Percentiles rank a stretch among this genome's conserved stretches.
Evolutionary conservation across 2,329 filamentous ascomycete genomes (phyloP).

Genomic region (Knoxdaviesia proteae): DNA sequence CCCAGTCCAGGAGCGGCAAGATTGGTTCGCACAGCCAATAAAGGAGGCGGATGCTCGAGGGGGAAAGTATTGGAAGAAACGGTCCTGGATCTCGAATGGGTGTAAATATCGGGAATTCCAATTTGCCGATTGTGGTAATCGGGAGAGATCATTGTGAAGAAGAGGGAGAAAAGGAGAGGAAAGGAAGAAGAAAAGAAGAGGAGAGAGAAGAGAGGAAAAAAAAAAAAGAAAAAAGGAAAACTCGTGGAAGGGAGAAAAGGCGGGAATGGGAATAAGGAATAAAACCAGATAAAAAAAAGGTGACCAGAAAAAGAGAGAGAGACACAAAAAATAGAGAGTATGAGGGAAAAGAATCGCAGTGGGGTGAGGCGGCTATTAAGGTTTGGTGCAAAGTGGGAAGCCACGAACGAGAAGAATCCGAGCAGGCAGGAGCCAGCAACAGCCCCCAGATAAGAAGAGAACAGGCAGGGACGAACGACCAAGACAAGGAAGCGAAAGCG

Average conservation of each 20-base stretch:
- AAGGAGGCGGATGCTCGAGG: slow-evolving; percentile 5
- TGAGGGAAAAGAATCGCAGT: not conserved
- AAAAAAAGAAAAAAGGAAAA: not conserved
- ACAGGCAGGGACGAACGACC: not conserved
- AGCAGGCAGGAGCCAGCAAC: not conserved
- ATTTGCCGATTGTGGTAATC: too few relatives aligned
- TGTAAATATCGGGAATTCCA: slow-evolving; percentile 16
- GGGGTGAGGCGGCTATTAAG: not conserved
- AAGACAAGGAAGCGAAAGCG: not conserved
- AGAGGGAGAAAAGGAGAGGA: not conserved
- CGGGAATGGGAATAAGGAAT: not conserved
- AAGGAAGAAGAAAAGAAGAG: not conserved
- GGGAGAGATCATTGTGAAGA: not conserved
- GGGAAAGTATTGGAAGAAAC: slow-evolving; percentile 33
- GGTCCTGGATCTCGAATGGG: slow-evolving; percentile 34
- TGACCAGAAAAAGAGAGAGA: not conserved
- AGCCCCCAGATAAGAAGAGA: not conserved
- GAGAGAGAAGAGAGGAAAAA: not conserved
- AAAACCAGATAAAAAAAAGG: not conserved
- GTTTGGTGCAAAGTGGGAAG: not conserved
- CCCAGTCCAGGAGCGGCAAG: not conserved
- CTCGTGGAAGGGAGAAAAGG: not conserved
- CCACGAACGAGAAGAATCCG: not conserved
- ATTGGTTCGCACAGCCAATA: too few relatives aligned
- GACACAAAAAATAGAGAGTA: not conserved